Evolutionary conservation across 805 yeast genomes (phyloP).

Genomic region (Clavispora santaluciae): DNA sequence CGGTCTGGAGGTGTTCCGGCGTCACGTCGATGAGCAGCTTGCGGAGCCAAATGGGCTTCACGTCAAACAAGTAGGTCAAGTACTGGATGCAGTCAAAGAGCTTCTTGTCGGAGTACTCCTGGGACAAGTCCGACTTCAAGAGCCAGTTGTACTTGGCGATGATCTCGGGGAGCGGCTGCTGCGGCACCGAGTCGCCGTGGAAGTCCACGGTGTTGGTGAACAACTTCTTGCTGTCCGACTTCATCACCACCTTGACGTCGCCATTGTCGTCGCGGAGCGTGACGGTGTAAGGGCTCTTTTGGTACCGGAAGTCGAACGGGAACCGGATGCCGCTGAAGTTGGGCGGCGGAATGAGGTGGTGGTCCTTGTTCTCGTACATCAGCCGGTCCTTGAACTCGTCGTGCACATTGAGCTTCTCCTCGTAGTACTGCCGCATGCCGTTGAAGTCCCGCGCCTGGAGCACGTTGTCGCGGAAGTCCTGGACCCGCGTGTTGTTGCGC

Average conservation of each 20-base stretch:
- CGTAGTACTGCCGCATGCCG: slow-evolving; percentile 22
- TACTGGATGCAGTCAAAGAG: slow-evolving; percentile 42
- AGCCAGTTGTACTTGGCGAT: slow-evolving; percentile 29
- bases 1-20: slow-evolving; percentile 42
- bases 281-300: slow-evolving; percentile 58
- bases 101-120: slow-evolving; percentile 27
- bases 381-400: slow-evolving; percentile 23
- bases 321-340: slow-evolving; percentile 68
- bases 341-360: slow-evolving; percentile 82
- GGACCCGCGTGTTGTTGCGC: slow-evolving; percentile 40
- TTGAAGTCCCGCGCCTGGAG: slow-evolving; percentile 22
- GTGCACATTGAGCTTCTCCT: slow-evolving; percentile 19
- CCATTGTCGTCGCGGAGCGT: slow-evolving; percentile 55
- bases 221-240: slow-evolving; percentile 44
- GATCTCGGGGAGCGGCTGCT: slow-evolving; percentile 46
- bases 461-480: slow-evolving; percentile 24
- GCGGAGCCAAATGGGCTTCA: slow-evolving; percentile 83
- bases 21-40: slow-evolving; percentile 59
- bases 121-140: slow-evolving; percentile 27
- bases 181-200: slow-evolving; percentile 43
- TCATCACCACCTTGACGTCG: slow-evolving; percentile 46
- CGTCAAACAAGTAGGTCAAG: slow-evolving; percentile 48
- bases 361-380: slow-evolving; percentile 31
- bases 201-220: slow-evolving; percentile 51
- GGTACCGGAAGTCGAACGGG: slow-evolving; percentile 75